phyloP scores from a whole-genome alignment of 345 rosid genomes.

The Rhodamnia argentea region DNA sequence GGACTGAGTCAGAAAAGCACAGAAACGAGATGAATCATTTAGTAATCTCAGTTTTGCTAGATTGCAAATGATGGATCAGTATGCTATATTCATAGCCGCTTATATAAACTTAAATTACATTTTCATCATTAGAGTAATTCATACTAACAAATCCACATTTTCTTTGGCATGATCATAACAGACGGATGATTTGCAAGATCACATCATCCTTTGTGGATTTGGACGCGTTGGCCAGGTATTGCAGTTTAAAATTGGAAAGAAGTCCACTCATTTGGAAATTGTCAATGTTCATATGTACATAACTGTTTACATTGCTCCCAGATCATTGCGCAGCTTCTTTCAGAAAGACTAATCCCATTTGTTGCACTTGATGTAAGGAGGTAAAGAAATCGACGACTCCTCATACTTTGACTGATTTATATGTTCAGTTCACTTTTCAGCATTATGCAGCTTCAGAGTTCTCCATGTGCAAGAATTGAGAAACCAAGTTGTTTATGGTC shows the following conservation, averaged over 20 bases:
- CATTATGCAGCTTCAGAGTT: neutral
- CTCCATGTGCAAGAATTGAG: neutral
- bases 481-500: neutral
- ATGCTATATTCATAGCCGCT: neutral
- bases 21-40: neutral
- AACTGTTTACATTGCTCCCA: constrained; percentile 9
- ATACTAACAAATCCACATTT: neutral
- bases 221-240: constrained; percentile 96
- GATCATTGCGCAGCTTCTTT: constrained; percentile 99
- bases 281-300: neutral
- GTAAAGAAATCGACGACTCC: constrained; percentile 21
- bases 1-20: neutral
- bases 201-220: constrained; percentile 91
- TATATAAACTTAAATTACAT: neutral
- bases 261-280: neutral
- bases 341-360: constrained; percentile 92
- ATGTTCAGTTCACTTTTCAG: neutral
- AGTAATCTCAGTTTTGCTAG: neutral
- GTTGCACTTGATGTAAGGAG: constrained; percentile 97
- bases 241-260: neutral
- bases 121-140: neutral
- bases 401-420: neutral
- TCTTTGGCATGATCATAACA: constrained; percentile 7
- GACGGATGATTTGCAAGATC: constrained; percentile 99
- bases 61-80: neutral